Evolutionary conservation across 2,329 filamentous ascomycete genomes (phyloP), one percentile per base, ranked within the genome.

Genomic region (Magnaporthiopsis poae): DNA sequence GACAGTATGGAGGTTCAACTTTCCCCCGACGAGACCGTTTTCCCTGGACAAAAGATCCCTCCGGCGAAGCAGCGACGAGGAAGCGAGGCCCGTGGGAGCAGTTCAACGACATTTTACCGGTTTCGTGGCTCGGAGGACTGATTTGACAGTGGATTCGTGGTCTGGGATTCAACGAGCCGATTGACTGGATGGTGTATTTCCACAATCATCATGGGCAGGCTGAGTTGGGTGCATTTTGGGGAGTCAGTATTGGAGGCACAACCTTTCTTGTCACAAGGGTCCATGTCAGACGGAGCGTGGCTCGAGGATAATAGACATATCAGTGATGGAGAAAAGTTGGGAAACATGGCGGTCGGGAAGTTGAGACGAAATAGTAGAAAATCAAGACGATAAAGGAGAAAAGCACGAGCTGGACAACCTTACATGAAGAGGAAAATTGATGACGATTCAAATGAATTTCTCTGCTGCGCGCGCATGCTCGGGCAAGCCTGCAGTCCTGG

Each of bases 111-210:
- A 21, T 56, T 56, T 56, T n/a, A 29, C 13, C 60, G 60, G 31
- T 61, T 61, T 61, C 60, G 60, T 61, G 60, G 60, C n/a, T 29
- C 60, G 11, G 60, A 61, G 13, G 60, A 61, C 31, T 56, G 46
- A 36, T 25, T 21, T 56, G 12, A 4, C 46, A n/a, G 46, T 7
- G n/a, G 9, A 25, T 21, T 56, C 2, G 46, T 3, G 5, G 46
- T 56, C 46, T 56, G 46, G 25, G 7, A 56, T 56, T 11, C 9
- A n/a, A 2, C 21, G 21, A n/a, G 46, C 46, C 46, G 46, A 4
- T 56, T n/a, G 46, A 13, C n/a, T 56, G 46, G 18, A 56, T 56
- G 46, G 11, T 56, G 46, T n/a, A 56, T 56, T 56, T 56, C 9
- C 13, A 25, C 7, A 25, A n/a, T n/a, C n/a, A 18, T 25, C 39